These are phyloP conservation scores for Trifolium repens DNA, from an alignment of 306 rosid genomes.

Conservation along the genomic window DNA sequence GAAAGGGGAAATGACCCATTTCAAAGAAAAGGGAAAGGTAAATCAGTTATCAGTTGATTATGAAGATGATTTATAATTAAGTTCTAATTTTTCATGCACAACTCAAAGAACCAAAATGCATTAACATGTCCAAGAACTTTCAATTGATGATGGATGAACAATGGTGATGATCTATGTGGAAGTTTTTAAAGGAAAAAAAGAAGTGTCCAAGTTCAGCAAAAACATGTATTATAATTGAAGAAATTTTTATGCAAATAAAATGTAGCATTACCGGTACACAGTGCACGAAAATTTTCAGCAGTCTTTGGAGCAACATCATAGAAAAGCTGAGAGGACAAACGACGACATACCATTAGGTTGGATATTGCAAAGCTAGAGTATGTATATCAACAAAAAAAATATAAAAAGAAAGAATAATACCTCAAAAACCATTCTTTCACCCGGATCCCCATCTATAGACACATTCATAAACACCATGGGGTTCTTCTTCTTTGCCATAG, in stretches of 20 bases:
- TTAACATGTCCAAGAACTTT: not conserved
- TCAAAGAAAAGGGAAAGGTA: not conserved
- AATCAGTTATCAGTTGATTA: not conserved
- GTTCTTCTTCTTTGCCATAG: constrained; percentile 83
- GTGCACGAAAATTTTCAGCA: constrained; percentile 90
- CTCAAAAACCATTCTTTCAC: constrained; percentile 86
- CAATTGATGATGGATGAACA: not conserved
- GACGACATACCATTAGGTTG: not conserved
- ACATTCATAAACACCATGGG: constrained; percentile 79
- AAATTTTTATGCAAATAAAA: constrained; percentile 3
- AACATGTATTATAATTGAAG: not conserved
- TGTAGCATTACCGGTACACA: constrained; percentile 78
- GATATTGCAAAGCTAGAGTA: not conserved
- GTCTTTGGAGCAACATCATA: constrained; percentile 83
- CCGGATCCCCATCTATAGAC: constrained; percentile 90
- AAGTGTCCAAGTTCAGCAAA: not conserved
- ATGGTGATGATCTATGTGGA: constrained; percentile 11
- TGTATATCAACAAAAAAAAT: not conserved
- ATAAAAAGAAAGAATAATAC: constrained; percentile 41
- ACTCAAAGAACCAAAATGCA: not conserved
- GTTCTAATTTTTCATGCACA: not conserved
- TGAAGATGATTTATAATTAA: not conserved
- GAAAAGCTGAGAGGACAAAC: constrained; percentile 66
- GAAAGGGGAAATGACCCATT: constrained; percentile 31
- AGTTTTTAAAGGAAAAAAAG: not conserved